Conservation (phyloP, 208 protist genomes). For the Leishmania lainsoni region DNA sequence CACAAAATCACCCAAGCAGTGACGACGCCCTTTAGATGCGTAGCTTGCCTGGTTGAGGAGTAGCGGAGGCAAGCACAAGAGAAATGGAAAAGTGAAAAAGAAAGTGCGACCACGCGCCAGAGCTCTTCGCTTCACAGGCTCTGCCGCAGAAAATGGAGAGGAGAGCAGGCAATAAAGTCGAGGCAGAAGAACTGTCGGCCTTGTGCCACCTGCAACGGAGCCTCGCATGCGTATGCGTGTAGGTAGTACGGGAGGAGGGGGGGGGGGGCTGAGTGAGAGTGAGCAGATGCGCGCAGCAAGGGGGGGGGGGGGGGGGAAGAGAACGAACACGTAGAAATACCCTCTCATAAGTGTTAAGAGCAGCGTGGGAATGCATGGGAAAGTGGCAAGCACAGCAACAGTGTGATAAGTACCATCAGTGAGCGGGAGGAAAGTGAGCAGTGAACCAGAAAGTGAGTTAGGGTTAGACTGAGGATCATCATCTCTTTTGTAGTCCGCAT, state of each 20-base stretch:
- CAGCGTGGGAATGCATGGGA: not conserved
- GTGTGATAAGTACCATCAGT: too few species aligned
- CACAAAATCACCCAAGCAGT: not conserved
- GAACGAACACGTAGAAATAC: not conserved
- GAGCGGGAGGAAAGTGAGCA: not conserved
- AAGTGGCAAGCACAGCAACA: too few species aligned
- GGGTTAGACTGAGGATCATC: too few species aligned
- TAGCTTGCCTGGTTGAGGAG: not conserved
- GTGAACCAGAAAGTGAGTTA: not conserved
- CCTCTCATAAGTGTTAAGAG: not conserved
- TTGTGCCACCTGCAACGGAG: not conserved
- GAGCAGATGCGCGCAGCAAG: not conserved
- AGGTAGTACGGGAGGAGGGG: not conserved
- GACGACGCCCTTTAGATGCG: not conserved
- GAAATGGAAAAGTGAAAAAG: not conserved
- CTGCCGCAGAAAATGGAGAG: not conserved
- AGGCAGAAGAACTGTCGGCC: not conserved
- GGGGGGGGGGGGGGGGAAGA: not conserved
- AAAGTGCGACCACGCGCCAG: not conserved
- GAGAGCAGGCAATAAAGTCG: not conserved
- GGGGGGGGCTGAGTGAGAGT: not conserved
- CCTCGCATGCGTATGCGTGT: not conserved
- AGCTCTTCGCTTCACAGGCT: not conserved
- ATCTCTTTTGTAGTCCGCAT: not conserved
- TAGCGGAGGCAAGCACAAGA: not conserved